These are phyloP conservation scores for Jamesozyma rosinii DNA, from an alignment of 805 yeast genomes.

Conservation along the genomic window DNA sequence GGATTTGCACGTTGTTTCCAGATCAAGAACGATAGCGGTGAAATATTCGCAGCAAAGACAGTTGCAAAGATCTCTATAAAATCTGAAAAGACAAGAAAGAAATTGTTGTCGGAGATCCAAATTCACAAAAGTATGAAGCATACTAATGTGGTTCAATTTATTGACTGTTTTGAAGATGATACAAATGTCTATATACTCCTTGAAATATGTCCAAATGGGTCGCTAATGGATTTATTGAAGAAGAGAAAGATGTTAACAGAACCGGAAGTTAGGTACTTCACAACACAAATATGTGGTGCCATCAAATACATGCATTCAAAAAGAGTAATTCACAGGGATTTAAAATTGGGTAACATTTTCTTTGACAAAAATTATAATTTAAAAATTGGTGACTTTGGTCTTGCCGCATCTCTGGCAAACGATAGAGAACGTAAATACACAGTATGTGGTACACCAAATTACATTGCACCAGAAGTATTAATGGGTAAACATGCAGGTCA, in stretches of 20 bases:
- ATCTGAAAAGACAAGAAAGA: conserved; percentile 75
- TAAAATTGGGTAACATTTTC: conserved; percentile 91
- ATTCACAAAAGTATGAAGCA: conserved; percentile 87
- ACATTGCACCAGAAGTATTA: conserved; percentile 95
- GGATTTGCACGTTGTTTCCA: conserved; percentile 98
- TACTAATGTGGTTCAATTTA: conserved; percentile 80
- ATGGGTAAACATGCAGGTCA: conserved; percentile 85
- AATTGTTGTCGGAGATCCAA: conserved; percentile 85
- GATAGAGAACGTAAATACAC: conserved; percentile 74
- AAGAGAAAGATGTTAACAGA: conserved; percentile 78
- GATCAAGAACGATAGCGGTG: conserved; percentile 82
- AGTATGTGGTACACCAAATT: conserved; percentile 97
- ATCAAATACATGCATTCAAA: conserved; percentile 84
- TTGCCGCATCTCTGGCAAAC: conserved; percentile 85
- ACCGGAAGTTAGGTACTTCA: conserved; percentile 82
- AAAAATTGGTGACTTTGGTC: conserved; percentile 95
- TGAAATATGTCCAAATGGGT: conserved; percentile 92
- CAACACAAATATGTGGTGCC: conserved; percentile 92
- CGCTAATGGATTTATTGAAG: conserved; percentile 84
- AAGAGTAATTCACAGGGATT: conserved; percentile 89
- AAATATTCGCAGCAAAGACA: conserved; percentile 89
- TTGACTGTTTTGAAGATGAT: conserved; percentile 96
- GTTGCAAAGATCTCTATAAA: conserved; percentile 92
- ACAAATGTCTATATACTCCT: conserved; percentile 84
- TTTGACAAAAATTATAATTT: conserved; percentile 89